phyloP scores from a whole-genome alignment of 305 asterid genomes.

The Fraxinus sp. region DNA sequence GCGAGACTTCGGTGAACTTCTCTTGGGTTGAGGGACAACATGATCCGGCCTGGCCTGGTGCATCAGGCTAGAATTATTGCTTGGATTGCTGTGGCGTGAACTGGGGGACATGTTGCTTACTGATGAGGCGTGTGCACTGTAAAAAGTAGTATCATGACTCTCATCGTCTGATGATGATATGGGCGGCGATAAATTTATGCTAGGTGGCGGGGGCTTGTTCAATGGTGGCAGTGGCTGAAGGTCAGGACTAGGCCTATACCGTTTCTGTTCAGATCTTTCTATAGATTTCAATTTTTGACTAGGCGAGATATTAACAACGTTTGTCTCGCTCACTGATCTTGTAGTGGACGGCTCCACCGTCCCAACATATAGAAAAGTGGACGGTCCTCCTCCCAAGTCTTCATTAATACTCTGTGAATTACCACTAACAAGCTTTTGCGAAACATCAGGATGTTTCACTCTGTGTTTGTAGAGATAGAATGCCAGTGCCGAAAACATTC shows the following conservation, averaged over 20 bases:
- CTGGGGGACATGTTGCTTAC: constrained; percentile 61
- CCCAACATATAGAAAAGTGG: constrained; percentile 82
- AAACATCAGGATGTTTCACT: constrained; percentile 37
- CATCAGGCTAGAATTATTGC: constrained; percentile 25
- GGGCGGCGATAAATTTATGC: constrained; percentile 48
- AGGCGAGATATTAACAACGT: constrained; percentile 49
- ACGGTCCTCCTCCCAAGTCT: constrained; percentile 68
- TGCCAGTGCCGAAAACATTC: constrained; percentile 57
- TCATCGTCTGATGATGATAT: constrained; percentile 66
- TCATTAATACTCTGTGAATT: constrained; percentile 39
- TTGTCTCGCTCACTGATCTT: constrained; percentile 37
- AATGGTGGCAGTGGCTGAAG: constrained; percentile 94
- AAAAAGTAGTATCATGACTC: constrained; percentile 54
- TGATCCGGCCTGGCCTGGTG: constrained; percentile 31
- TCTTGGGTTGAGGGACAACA: constrained; percentile 55
- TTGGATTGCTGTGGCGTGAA: constrained; percentile 40
- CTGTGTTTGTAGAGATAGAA: constrained; percentile 61
- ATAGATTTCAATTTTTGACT: constrained; percentile 52
- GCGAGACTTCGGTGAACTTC: constrained; percentile 79
- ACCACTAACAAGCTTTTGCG: constrained; percentile 59
- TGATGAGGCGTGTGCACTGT: constrained; percentile 88
- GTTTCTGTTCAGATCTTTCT: constrained; percentile 51
- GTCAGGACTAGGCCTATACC: constrained; percentile 96
- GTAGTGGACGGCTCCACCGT: constrained; percentile 81
- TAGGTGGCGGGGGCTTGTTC: constrained; percentile 66